These are phyloP conservation scores for Hemerocallis citrina DNA, from an alignment of 106 monocot species.

Conservation along the genomic window DNA sequence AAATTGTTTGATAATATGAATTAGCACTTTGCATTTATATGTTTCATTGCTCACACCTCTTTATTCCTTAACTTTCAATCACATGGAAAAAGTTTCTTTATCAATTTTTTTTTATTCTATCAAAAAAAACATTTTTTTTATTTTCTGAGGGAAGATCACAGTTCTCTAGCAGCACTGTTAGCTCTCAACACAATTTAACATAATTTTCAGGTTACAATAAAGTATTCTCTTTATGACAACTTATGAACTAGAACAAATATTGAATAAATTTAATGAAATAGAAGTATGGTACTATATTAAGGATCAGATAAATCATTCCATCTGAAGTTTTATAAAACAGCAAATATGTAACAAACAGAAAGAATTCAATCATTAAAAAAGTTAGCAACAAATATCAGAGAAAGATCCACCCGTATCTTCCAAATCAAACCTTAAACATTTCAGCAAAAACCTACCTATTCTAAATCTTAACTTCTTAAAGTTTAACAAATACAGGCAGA, in stretches of 20 bases:
- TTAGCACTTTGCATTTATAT: neutral
- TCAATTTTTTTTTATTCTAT: neutral
- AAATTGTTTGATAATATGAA: too few relatives aligned
- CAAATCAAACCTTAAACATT: neutral
- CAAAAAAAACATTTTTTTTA: too few relatives aligned
- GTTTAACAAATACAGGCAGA: neutral
- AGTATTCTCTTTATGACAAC: too few relatives aligned
- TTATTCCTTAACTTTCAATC: neutral
- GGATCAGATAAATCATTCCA: too few relatives aligned
- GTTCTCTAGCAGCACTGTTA: neutral
- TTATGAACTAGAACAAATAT: too few relatives aligned
- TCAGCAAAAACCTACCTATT: neutral
- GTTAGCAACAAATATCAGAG: neutral
- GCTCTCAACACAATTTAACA: neutral
- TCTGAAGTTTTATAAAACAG: too few relatives aligned
- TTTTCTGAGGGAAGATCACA: neutral
- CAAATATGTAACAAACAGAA: neutral
- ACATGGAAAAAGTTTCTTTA: constrained; percentile 6
- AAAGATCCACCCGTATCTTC: neutral
- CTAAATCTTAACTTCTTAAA: neutral
- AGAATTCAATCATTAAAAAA: neutral
- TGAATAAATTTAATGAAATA: too few relatives aligned
- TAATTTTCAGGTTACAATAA: neutral
- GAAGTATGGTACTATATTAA: too few relatives aligned
- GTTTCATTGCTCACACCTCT: neutral